Percentiles rank a stretch among this genome's conserved stretches.
Evolutionary conservation across 208 protist genomes (phyloP).

Genomic region (Lotmaria passim): DNA sequence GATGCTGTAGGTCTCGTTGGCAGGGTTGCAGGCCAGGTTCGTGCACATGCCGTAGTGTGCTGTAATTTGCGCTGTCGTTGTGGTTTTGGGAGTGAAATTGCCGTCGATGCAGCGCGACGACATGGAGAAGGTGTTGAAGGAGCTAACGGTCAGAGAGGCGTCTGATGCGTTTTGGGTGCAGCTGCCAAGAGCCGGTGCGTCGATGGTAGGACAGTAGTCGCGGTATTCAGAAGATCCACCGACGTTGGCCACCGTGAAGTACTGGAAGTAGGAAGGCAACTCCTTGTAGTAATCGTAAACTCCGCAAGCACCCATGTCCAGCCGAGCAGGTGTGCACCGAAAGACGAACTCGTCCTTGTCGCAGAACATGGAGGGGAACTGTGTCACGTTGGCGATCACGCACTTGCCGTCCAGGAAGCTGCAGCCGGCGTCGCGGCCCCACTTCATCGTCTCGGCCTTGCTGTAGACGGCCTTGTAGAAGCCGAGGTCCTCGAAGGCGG

Average conservation of each 20-base stretch:
- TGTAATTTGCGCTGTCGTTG: not conserved
- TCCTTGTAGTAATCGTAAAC: not conserved
- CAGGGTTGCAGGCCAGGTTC: constrained; percentile 2
- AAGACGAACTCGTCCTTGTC: not conserved
- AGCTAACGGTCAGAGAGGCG: not conserved
- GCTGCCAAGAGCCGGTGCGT: not conserved
- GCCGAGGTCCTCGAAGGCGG: constrained; percentile 77
- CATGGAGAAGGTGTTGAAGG: constrained; percentile 15
- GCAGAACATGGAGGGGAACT: constrained; percentile 65
- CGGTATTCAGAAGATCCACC: constrained; percentile 31
- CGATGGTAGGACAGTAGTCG: constrained; percentile 67
- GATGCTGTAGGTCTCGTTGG: not conserved
- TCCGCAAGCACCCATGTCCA: constrained; percentile 35
- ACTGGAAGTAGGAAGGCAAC: constrained; percentile 48
- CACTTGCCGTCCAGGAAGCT: constrained; percentile 53
- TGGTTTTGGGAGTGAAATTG: not conserved
- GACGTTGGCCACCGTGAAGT: constrained; percentile 33
- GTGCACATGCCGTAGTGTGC: constrained; percentile 2
- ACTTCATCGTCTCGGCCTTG: constrained; percentile 73
- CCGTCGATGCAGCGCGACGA: constrained; percentile 20
- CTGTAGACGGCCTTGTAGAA: constrained; percentile 79
- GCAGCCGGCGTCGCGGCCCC: constrained; percentile 70
- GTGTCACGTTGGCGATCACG: constrained; percentile 31
- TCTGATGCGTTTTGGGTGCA: constrained; percentile 12
- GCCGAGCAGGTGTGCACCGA: constrained; percentile 45